Base-by-base conservation (phyloP, 345 rosid species). In the Arabidopsis arenosa region DNA sequence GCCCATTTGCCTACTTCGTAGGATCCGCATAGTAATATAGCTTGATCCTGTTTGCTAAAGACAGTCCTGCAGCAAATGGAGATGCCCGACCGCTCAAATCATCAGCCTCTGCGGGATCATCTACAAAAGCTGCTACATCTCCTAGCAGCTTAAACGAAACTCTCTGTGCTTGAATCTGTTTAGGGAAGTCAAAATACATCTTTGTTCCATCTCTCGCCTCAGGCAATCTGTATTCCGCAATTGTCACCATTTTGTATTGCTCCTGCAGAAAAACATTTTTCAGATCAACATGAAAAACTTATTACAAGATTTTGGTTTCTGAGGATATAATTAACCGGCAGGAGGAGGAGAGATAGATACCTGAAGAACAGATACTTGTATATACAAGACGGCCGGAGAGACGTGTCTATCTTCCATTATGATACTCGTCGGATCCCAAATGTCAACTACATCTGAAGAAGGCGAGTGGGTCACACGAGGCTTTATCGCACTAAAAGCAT, bases 1-100 rank as follows among this genome's bases (percentile, higher is more conserved):
- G 91, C 94, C 98, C 98, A 93, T 82, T 86, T 91, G 62, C 97
- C 98, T 23, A 87, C 84, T 40, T 93, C 97, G 21, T 82, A 82
- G 96, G 93, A 83, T 93, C 91, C 4, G 86, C 89, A 39, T 80
- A 85, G 81, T 93, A 86, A 75, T 85, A 88, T 37, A 90, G 75
- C 84, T 91, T 91, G 37, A 90, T 66, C 80, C 97, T 84, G 70
- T 70, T 90, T 11, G 85, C 79, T 81, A 91, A 76, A 30, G 98
- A 91, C 74, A 93, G 54, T 35, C 96, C 97, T 5, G 87, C 73
- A 4, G 96, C 96, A 78, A 86, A 77, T 11, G 80, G 74, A 15
- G 83, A 70, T 51, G 84, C 79, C 68, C 84, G 64, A 1, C 80
- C 65, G 14, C 83, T 67, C 6, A 80, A 71, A 48, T 90, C 98